A percentile compares a stretch with the other conserved stretches of the same genome.
Evolutionary conservation across 139 green algal genomes (phyloP).

Genomic region (Choricystis sp.): DNA sequence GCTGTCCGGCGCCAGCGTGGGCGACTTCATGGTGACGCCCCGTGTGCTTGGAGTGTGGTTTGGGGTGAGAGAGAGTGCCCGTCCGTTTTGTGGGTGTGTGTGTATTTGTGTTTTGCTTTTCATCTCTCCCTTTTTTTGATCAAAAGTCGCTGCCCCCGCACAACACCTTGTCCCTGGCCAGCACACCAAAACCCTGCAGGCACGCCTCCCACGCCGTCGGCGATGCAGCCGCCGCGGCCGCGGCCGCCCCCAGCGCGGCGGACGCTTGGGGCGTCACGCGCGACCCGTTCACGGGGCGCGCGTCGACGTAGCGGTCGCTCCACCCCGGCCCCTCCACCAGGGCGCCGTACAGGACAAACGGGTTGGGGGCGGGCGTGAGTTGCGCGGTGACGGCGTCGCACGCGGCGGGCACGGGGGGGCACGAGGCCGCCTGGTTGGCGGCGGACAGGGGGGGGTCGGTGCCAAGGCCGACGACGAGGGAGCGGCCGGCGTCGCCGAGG

Average conservation of each 20-base stretch:
- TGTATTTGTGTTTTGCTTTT: no score
- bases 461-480: constrained; percentile 25
- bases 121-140: no score
- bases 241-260: no score
- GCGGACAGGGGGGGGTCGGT: constrained; percentile 22
- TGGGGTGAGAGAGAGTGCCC: no score
- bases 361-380: constrained; percentile 30
- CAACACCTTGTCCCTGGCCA: background rate
- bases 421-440: constrained; percentile 42
- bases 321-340: constrained; percentile 35
- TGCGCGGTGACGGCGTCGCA: constrained; percentile 22
- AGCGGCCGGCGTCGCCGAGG: constrained; percentile 28
- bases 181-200: background rate
- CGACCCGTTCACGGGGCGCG: constrained; percentile 13
- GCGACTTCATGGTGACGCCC: no score
- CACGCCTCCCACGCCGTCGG: background rate
- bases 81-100: no score
- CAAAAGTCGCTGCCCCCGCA: no score
- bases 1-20: no score
- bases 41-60: no score
- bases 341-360: constrained; percentile 34
- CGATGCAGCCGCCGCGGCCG: no score
- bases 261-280: constrained; percentile 15
- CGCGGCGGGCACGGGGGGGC: constrained; percentile 13
- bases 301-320: constrained; percentile 26